Conservation (phyloP, 495 filamentous ascomycete species). For the Aspergillus diversus region DNA sequence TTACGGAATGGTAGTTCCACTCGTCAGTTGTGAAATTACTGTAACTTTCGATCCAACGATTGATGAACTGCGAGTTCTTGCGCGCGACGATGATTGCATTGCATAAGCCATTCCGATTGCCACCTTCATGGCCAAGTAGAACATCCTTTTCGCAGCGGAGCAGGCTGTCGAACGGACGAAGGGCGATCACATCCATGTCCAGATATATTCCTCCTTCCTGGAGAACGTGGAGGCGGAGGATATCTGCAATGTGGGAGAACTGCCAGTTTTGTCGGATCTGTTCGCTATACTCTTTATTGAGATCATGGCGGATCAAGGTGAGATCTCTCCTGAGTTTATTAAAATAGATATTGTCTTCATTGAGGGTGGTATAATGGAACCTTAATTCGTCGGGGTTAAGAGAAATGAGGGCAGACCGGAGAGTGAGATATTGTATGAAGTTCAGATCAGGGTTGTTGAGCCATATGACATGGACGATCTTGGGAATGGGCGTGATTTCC, state of each 20-base stretch:
- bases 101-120: not conserved
- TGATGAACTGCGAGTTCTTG: not conserved
- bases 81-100: not conserved
- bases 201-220: conserved; percentile 3
- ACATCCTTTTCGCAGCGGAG: not conserved
- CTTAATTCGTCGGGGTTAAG: not conserved
- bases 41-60: not conserved
- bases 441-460: not conserved
- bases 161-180: not conserved
- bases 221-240: not conserved
- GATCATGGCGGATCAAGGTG: not conserved
- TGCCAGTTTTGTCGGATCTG: not conserved
- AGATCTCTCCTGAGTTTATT: not conserved
- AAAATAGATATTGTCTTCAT: not conserved
- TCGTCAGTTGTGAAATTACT: not conserved
- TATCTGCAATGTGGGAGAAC: not conserved
- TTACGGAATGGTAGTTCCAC: conserved; percentile 4
- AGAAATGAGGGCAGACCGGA: not conserved
- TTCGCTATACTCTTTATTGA: not conserved
- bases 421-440: conserved; percentile 4
- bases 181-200: conserved; percentile 2
- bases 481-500: not conserved
- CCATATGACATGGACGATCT: not conserved
- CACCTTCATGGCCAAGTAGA: not conserved
- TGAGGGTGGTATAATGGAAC: not conserved